Percentiles rank a stretch among this genome's conserved stretches.
phyloP scores from a whole-genome alignment of 164 flowering plant genomes.

The Aristolochia fimbriata region DNA sequence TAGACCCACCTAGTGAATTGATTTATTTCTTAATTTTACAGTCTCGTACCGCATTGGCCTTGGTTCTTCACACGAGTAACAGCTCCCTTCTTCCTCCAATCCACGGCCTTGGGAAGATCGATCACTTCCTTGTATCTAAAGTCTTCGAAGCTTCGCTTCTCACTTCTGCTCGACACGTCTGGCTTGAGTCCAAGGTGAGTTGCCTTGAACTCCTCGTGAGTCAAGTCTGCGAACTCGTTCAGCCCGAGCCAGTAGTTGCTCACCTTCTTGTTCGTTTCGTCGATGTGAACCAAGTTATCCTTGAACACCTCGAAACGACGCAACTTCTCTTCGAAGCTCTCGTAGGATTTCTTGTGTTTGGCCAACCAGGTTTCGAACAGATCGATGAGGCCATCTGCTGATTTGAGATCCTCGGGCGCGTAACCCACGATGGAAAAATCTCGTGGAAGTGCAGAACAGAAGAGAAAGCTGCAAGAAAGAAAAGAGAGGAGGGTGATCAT shows the following conservation, averaged over 20 bases:
- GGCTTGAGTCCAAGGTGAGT: slow-evolving; percentile 46
- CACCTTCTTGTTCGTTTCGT: slow-evolving; percentile 50
- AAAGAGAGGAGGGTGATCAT: slow-evolving; percentile 6
- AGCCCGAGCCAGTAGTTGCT: slow-evolving; percentile 72
- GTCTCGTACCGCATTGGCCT: slow-evolving; percentile 61
- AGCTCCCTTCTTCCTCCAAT: slow-evolving; percentile 89
- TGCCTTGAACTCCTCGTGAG: slow-evolving; percentile 63
- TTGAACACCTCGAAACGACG: slow-evolving; percentile 62
- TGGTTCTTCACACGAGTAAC: slow-evolving; percentile 74
- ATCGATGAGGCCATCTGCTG: slow-evolving; percentile 44
- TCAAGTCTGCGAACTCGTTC: slow-evolving; percentile 71
- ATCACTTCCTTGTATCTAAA: slow-evolving; percentile 33
- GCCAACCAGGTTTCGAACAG: slow-evolving; percentile 65
- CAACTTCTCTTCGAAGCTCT: slow-evolving; percentile 54
- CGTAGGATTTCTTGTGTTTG: slow-evolving; percentile 46
- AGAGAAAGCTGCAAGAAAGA: slow-evolving; percentile 9
- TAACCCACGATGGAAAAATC: slow-evolving; percentile 74
- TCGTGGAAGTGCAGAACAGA: slow-evolving; percentile 12
- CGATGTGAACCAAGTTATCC: slow-evolving; percentile 65
- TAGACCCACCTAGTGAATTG: too few species aligned
- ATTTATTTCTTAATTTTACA: too few species aligned
- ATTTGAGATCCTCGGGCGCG: slow-evolving; percentile 36
- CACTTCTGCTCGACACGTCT: slow-evolving; percentile 17
- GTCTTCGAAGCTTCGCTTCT: slow-evolving; percentile 1
- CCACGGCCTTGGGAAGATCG: slow-evolving; percentile 62